Percentiles rank a stretch among this genome's conserved stretches.
phyloP scores from a whole-genome alignment of 345 rosid genomes.

The Eucalyptus viminalis region DNA sequence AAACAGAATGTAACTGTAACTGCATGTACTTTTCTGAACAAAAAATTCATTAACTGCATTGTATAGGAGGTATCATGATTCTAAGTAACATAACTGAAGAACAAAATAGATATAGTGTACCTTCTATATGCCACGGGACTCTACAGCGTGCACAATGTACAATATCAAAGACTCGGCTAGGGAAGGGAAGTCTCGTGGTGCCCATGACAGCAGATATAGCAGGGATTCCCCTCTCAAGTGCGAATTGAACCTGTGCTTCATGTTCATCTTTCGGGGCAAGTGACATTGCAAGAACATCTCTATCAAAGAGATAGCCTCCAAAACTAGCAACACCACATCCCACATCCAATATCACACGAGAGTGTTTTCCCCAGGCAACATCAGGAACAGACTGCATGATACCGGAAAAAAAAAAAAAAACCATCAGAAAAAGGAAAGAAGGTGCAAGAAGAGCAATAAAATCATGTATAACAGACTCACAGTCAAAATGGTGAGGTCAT shows the following conservation, averaged over 20 bases:
- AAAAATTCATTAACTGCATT: not conserved
- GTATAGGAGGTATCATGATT: not conserved
- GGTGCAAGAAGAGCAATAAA: not conserved
- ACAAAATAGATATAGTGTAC: constrained; percentile 8
- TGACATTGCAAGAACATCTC: constrained; percentile 83
- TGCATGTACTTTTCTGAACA: not conserved
- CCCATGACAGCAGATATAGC: constrained; percentile 99
- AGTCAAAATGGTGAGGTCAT: not conserved
- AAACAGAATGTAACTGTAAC: not conserved
- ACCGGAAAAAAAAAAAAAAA: not conserved
- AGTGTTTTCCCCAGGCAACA: constrained; percentile 71
- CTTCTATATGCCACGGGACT: constrained; percentile 99
- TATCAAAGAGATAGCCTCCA: constrained; percentile 91
- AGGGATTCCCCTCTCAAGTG: constrained; percentile 98
- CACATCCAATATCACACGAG: constrained; percentile 89
- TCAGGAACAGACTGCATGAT: constrained; percentile 61
- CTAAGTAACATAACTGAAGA: not conserved
- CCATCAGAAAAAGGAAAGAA: not conserved
- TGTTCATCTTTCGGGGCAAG: constrained; percentile 99
- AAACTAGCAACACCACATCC: constrained; percentile 99
- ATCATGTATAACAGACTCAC: not conserved
- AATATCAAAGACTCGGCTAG: constrained; percentile 77
- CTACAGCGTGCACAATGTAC: constrained; percentile 99
- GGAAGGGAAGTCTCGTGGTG: constrained; percentile 87
- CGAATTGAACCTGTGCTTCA: constrained; percentile 97